These are phyloP conservation scores for Cytospora piceicola DNA, from an alignment of 2,329 filamentous ascomycete genomes.

Conservation along the genomic window DNA sequence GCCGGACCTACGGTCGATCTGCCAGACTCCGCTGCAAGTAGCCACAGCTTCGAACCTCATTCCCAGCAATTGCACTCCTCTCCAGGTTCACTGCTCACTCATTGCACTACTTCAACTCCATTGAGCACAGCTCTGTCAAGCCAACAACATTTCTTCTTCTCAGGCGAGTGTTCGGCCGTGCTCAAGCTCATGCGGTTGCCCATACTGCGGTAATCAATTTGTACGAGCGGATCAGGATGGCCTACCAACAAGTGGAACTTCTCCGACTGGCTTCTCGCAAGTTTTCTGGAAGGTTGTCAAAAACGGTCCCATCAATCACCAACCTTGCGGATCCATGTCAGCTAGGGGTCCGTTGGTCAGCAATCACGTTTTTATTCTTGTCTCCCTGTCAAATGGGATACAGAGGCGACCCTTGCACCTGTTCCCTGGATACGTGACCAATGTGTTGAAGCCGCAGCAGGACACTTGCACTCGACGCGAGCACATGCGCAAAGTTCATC, in stretches of 20 bases:
- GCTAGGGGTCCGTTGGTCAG: background rate
- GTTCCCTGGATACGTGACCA: background rate
- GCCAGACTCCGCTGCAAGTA: conserved; percentile 1
- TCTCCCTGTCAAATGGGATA: background rate
- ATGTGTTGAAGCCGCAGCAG: background rate
- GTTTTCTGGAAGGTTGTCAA: background rate
- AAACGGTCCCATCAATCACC: background rate
- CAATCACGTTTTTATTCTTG: background rate
- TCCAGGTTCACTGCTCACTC: background rate
- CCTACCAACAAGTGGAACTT: background rate
- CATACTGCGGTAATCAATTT: background rate
- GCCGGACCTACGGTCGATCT: background rate
- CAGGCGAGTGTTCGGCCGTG: background rate
- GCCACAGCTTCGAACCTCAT: background rate
- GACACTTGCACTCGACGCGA: background rate
- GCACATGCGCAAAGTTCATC: background rate
- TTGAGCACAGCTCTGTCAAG: background rate
- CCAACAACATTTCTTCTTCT: background rate
- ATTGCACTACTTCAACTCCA: background rate
- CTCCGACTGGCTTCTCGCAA: background rate
- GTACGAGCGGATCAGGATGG: background rate
- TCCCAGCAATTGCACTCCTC: conserved; percentile 11
- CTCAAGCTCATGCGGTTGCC: conserved; percentile 1
- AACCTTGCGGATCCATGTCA: background rate
- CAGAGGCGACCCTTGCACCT: background rate